These are phyloP conservation scores for Primulina tabacum DNA, from an alignment of 257 asterid species.

Conservation along the genomic window DNA sequence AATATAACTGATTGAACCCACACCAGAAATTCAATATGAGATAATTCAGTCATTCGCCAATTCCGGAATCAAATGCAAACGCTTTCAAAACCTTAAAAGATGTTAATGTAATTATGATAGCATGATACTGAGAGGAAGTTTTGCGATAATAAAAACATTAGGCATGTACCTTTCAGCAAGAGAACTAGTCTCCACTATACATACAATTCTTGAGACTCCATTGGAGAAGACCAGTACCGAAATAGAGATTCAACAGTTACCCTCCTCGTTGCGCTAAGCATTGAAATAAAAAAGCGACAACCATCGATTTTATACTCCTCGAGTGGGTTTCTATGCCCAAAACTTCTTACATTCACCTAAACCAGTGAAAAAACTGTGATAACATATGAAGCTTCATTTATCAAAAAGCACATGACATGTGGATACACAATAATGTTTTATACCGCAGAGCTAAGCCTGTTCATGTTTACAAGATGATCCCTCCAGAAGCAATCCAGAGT, in stretches of 20 bases:
- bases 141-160: background rate
- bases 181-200: slow-evolving; percentile 27
- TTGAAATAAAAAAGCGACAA: slow-evolving; percentile 92
- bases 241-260: slow-evolving; percentile 84
- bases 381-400: background rate
- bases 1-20: no score
- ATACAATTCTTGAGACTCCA: slow-evolving; percentile 75
- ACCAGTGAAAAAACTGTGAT: slow-evolving; percentile 14
- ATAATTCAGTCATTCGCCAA: no score
- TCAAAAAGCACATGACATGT: background rate
- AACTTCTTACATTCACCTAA: slow-evolving; percentile 90
- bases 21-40: background rate
- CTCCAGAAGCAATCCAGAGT: slow-evolving; percentile 97
- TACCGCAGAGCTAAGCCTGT: slow-evolving; percentile 94
- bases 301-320: slow-evolving; percentile 99
- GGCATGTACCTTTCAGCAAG: slow-evolving; percentile 29
- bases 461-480: slow-evolving; percentile 99
- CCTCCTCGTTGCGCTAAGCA: slow-evolving; percentile 92
- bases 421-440: background rate
- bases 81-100: background rate
- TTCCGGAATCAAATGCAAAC: background rate
- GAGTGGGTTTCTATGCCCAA: slow-evolving; percentile 94
- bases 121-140: background rate
- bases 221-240: slow-evolving; percentile 85
- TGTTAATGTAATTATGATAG: background rate